Conservation (phyloP, 495 filamentous ascomycete species). For the Hamigera avellanea region DNA sequence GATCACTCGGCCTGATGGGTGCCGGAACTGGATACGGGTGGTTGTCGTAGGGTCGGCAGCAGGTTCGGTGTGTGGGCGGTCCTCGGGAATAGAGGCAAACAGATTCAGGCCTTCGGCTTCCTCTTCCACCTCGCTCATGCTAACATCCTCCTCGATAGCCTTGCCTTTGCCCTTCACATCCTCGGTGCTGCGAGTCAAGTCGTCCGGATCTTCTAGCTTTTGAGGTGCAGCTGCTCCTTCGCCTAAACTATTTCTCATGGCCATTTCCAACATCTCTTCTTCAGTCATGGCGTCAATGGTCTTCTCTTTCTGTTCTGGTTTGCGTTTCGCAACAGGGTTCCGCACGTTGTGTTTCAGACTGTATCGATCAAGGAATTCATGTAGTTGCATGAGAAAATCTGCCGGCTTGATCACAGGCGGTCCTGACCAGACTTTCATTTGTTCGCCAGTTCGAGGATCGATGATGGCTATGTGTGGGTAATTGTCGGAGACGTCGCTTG, state of each 20-base stretch:
- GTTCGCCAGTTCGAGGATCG: conserved; percentile 90
- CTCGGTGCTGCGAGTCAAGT: conserved; percentile 55
- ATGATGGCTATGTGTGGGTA: conserved; percentile 95
- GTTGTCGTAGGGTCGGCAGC: conserved; percentile 51
- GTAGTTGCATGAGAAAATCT: conserved; percentile 83
- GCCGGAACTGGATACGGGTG: conserved; percentile 84
- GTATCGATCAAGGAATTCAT: conserved; percentile 93
- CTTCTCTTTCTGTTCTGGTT: conserved; percentile 57
- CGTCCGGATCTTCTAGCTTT: conserved; percentile 64
- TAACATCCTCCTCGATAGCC: conserved; percentile 30
- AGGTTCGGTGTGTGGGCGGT: conserved; percentile 69
- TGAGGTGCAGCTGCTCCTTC: conserved; percentile 18
- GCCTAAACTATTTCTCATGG: conserved; percentile 73
- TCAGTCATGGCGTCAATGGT: conserved; percentile 86
- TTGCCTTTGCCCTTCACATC: conserved; percentile 57
- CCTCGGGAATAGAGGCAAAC: conserved; percentile 57
- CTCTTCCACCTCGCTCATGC: conserved; percentile 17
- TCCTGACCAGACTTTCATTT: conserved; percentile 93
- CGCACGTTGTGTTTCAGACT: conserved; percentile 77
- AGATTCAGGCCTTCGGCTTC: conserved; percentile 21
- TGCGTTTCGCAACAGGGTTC: conserved; percentile 80
- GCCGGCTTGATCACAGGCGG: conserved; percentile 58
- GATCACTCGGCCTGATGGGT: conserved; percentile 69
- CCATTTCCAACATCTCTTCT: conserved; percentile 92
- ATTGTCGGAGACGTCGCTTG: conserved; percentile 56